Evolutionary conservation across 2,329 filamentous ascomycete species (phyloP), one percentile per base, ranked within the genome.

Genomic region (Xylaria sp.): DNA sequence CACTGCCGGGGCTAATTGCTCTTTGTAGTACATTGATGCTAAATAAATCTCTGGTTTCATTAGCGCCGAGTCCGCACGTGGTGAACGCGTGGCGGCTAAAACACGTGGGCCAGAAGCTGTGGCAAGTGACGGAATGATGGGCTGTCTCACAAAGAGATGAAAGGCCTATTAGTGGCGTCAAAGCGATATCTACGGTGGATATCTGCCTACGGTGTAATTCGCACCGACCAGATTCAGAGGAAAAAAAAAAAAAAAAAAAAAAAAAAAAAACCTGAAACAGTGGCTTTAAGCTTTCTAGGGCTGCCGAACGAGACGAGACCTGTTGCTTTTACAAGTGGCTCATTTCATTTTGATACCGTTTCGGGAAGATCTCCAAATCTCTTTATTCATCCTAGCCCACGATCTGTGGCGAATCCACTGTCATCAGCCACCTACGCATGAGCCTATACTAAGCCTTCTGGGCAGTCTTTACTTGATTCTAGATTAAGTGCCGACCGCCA

Each of bases 51-150:
- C 32, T 59, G 30, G n/a, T 57, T 57, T 34, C 39, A 59, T 67
- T 69, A 67, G 67, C 60, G 48, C 24, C 27, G 39, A 51, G 14
- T 47, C 50, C 27, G 42, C 67, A 67, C 67, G 67, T 69, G 63
- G 63, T 61, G 53, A 32, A 66, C 67, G 67, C 63, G 67, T 69
- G 67, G 67, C 67, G 59, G 67, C 59, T 63, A 66, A 63, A 56
- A 45, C 63, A 68, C 66, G 66, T 68, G 66, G 62, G 42, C 12
- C 45, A 54, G 21, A 56, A 24, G 53, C 58, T 39, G 47, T 62
- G 51, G 36, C 50, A 57, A 30, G 24, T 61, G 62, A 57, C 63
- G 54, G 32, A 61, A 61, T 58, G 19, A 61, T 12, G 57, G 42
- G 45, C 60, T 63, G 58, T 63, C 57, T 66, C 57, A 59, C 61